phyloP scores from a whole-genome alignment of 164 flowering plant genomes.

The Magnolia changhungtana region DNA sequence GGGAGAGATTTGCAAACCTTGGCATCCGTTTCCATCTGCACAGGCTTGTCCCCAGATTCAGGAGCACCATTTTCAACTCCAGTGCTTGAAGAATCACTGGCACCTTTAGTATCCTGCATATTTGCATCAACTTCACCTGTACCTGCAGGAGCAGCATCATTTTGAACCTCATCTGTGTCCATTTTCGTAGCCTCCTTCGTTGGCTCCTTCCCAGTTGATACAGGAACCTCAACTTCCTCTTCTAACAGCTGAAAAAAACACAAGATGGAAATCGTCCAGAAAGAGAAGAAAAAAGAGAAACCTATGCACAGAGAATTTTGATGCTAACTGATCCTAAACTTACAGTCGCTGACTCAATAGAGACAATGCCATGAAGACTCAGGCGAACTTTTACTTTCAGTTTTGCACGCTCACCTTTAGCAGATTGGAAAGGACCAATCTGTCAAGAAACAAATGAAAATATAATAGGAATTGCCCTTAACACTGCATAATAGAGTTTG shows the following conservation, averaged over 20 bases:
- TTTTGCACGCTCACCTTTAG: constrained; percentile 68
- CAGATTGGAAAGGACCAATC: constrained; percentile 76
- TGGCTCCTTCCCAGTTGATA: constrained; percentile 24
- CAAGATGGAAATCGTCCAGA: background rate
- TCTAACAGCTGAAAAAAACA: constrained; percentile 62
- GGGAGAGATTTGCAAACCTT: constrained; percentile 38
- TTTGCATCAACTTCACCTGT: constrained; percentile 52
- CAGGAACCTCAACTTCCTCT: constrained; percentile 77
- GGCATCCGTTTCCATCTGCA: constrained; percentile 78
- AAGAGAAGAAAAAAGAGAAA: background rate
- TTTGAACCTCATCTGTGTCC: constrained; percentile 70
- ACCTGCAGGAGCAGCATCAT: constrained; percentile 36
- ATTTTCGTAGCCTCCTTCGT: constrained; percentile 55
- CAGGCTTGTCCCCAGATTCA: constrained; percentile 68
- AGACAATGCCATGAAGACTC: constrained; percentile 81
- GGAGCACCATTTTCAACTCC: constrained; percentile 68
- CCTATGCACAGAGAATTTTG: background rate
- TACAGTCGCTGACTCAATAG: constrained; percentile 86
- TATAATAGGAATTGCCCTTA: background rate
- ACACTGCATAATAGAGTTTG: background rate
- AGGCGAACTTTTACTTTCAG: constrained; percentile 78
- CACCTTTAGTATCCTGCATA: constrained; percentile 69
- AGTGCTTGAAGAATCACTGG: constrained; percentile 30
- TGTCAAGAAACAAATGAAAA: background rate
- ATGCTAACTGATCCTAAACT: constrained; percentile 21